Conservation (phyloP, 257 asterid species). For the Lycium barbarum region DNA sequence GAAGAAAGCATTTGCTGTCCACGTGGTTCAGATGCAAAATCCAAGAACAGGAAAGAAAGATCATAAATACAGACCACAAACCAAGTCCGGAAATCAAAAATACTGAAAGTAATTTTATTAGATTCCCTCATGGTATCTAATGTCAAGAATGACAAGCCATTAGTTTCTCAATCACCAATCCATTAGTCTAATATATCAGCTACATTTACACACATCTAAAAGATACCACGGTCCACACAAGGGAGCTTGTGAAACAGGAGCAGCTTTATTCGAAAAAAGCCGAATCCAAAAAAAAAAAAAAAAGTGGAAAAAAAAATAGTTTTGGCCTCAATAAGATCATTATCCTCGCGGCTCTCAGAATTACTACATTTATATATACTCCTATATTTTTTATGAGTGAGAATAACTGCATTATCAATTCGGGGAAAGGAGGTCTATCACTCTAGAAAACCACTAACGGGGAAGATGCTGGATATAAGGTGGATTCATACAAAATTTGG, state of each 20-base stretch:
- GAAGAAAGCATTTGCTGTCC: background rate
- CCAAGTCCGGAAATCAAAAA: background rate
- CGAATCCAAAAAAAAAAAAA: no score
- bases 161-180: constrained; percentile 6
- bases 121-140: background rate
- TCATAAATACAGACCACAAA: background rate
- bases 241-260: background rate
- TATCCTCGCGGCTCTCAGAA: background rate
- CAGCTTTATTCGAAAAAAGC: background rate
- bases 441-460: background rate
- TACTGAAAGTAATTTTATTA: background rate
- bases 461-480: constrained; percentile 20
- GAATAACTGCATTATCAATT: background rate
- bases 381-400: background rate
- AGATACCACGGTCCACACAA: background rate
- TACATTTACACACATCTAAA: background rate
- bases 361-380: background rate
- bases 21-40: background rate
- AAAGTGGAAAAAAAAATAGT: background rate
- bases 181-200: background rate
- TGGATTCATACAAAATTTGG: background rate
- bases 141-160: background rate
- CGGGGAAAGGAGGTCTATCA: no score
- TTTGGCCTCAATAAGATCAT: background rate
- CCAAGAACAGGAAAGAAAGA: background rate